phyloP scores from a whole-genome alignment of 2,329 filamentous ascomycete genomes.

The Alternaria gansuensis region DNA sequence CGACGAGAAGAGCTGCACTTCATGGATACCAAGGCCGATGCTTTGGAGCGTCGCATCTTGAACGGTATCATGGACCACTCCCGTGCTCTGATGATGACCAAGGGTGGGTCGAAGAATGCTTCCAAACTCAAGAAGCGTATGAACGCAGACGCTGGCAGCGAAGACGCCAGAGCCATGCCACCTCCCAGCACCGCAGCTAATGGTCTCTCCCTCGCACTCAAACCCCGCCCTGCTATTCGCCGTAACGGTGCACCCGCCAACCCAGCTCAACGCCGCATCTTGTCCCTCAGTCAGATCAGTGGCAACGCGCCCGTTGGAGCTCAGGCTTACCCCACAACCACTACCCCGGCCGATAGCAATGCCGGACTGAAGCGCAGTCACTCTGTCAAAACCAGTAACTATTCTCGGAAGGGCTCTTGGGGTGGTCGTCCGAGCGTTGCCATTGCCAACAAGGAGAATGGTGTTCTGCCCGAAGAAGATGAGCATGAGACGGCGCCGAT shows the following conservation, averaged over 20 bases:
- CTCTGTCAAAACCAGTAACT: constrained; percentile 51
- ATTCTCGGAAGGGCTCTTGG: constrained; percentile 51
- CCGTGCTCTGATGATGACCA: constrained; percentile 82
- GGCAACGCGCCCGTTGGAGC: constrained; percentile 69
- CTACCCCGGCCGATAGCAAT: constrained; percentile 44
- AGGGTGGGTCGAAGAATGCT: constrained; percentile 59
- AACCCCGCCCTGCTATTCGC: constrained; percentile 54
- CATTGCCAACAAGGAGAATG: constrained; percentile 59
- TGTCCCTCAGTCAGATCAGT: constrained; percentile 89
- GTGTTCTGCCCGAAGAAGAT: constrained; percentile 55
- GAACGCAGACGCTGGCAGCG: constrained; percentile 45
- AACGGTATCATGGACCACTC: constrained; percentile 98
- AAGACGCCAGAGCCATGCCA: constrained; percentile 48
- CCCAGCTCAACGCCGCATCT: constrained; percentile 72
- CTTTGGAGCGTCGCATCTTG: constrained; percentile 88
- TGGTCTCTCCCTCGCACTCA: constrained; percentile 60
- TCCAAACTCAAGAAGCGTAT: constrained; percentile 48
- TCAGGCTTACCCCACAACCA: constrained; percentile 50
- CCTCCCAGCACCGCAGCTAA: constrained; percentile 50
- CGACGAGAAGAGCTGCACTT: constrained; percentile 88
- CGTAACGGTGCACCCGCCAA: constrained; percentile 52
- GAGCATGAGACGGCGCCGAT: constrained; percentile 46
- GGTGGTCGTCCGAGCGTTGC: constrained; percentile 43
- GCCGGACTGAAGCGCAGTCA: constrained; percentile 63
- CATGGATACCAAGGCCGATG: constrained; percentile 90